Conservation (phyloP, 331 rosid genomes). For the Malus hybrid region DNA sequence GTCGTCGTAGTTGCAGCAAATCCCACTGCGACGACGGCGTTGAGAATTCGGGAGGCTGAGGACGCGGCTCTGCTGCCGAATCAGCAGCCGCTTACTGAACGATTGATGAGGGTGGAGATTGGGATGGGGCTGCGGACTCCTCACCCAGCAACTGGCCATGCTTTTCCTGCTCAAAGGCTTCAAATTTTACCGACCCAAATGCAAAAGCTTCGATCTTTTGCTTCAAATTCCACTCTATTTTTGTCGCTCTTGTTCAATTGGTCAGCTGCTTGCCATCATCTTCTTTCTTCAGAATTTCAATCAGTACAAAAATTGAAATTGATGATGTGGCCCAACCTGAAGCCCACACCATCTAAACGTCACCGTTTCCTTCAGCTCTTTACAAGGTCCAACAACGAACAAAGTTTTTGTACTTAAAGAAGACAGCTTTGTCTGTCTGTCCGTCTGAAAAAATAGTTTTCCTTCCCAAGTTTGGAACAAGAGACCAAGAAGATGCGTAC, state of each 20-base stretch:
- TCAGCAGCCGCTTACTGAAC: slow-evolving; percentile 1
- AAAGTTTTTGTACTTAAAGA: neutral
- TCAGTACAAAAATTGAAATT: neutral
- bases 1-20: slow-evolving; percentile 34
- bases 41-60: slow-evolving; percentile 5
- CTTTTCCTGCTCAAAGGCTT: neutral
- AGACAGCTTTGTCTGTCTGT: neutral
- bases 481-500: neutral
- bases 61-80: neutral
- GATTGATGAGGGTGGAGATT: neutral
- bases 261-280: neutral
- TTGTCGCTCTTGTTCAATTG: neutral
- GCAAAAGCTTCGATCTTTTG: neutral
- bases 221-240: neutral
- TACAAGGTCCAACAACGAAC: no score
- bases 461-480: neutral
- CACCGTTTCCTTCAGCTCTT: neutral
- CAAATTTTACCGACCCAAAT: neutral
- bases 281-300: neutral
- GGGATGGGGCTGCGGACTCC: slow-evolving; percentile 17
- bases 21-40: slow-evolving; percentile 10
- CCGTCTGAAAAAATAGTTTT: no score
- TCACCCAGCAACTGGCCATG: slow-evolving; percentile 27
- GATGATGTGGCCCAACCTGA: neutral
- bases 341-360: neutral